A percentile compares a stretch with the other conserved stretches of the same genome.
These are phyloP conservation scores for Aspergillus carlsbadensis DNA, from an alignment of 495 filamentous ascomycete species.

Conservation along the genomic window DNA sequence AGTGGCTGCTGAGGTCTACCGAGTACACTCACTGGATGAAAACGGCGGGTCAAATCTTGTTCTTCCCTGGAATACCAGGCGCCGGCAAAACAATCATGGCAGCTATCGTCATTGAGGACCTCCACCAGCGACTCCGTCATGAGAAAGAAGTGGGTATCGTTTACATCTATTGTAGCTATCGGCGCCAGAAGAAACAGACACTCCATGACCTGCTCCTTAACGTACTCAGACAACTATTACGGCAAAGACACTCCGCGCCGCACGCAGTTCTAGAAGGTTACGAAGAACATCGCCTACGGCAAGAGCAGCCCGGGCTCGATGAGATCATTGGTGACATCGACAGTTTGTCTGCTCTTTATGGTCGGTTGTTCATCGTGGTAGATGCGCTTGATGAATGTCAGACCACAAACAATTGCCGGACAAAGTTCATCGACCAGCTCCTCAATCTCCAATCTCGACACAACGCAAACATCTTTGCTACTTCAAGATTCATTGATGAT, in stretches of 20 bases:
- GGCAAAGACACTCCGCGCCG: too few species aligned
- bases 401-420: slow-evolving; percentile 5
- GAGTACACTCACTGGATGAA: background rate
- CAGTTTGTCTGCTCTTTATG: slow-evolving; percentile 22
- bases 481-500: slow-evolving; percentile 23
- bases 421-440: slow-evolving; percentile 6
- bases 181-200: background rate
- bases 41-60: slow-evolving; percentile 23
- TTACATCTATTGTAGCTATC: slow-evolving; percentile 39
- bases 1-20: background rate
- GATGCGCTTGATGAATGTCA: slow-evolving; percentile 42
- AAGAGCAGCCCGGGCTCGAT: slow-evolving; percentile 27
- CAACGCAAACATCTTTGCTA: slow-evolving; percentile 21
- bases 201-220: too few species aligned
- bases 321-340: slow-evolving; percentile 29
- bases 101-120: slow-evolving; percentile 34
- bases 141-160: slow-evolving; percentile 28
- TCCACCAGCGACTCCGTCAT: slow-evolving; percentile 12
- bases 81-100: slow-evolving; percentile 42
- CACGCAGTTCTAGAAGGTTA: too few species aligned
- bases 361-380: slow-evolving; percentile 37
- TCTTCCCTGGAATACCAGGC: slow-evolving; percentile 46
- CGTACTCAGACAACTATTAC: too few species aligned
- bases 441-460: slow-evolving; percentile 3
- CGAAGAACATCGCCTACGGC: background rate